phyloP scores from a whole-genome alignment of 306 rosid species.

The Cicer cuneatum region DNA sequence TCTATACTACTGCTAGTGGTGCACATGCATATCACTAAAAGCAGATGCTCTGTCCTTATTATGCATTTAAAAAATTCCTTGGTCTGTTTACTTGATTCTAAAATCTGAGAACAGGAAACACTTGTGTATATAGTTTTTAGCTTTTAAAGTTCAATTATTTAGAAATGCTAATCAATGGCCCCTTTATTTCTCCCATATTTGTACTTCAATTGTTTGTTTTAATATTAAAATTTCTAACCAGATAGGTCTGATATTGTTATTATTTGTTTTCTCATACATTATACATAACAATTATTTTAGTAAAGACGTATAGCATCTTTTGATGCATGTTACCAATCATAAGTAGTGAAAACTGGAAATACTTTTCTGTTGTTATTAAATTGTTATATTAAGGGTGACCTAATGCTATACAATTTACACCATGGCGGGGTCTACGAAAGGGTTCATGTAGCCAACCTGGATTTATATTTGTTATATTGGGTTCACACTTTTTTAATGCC shows the following conservation, averaged over 20 bases:
- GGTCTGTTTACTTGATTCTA: constrained; percentile 3
- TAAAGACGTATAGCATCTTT: neutral
- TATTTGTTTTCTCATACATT: neutral
- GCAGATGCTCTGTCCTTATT: constrained; percentile 4
- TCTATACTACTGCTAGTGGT: neutral
- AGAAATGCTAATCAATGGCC: neutral
- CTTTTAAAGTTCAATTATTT: constrained; percentile 7
- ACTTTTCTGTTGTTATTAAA: neutral
- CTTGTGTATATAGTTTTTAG: neutral
- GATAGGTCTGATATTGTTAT: neutral
- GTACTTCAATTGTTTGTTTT: constrained; percentile 16
- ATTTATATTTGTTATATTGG: neutral
- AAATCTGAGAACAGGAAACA: neutral
- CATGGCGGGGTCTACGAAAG: neutral
- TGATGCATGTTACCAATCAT: neutral
- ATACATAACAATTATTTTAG: constrained; percentile 5
- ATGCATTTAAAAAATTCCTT: neutral
- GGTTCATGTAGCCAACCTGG: neutral
- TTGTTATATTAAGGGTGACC: neutral
- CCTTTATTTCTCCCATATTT: constrained; percentile 1
- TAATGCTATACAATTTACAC: neutral
- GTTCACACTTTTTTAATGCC: neutral
- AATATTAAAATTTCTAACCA: neutral
- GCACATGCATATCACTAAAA: neutral
- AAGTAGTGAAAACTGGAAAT: neutral